Evolutionary conservation across 2,329 filamentous ascomycete genomes (phyloP).

Genomic region (Phialophora verrucosa): DNA sequence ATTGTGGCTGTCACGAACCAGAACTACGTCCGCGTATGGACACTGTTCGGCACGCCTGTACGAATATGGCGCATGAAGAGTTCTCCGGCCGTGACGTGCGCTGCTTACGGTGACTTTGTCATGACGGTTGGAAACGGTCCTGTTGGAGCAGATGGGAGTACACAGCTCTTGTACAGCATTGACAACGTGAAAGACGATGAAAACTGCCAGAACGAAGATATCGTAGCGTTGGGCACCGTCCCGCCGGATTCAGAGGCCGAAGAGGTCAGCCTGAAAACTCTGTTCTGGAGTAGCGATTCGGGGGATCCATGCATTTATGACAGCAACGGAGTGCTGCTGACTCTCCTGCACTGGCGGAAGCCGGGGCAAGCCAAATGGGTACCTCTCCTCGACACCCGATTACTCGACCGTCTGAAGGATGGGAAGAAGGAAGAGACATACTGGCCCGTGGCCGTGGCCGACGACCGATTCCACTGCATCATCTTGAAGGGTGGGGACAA

Average conservation of each 20-base stretch:
- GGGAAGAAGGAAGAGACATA: conserved; percentile 89
- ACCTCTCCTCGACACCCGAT: conserved; percentile 86
- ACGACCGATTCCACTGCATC: conserved; percentile 95
- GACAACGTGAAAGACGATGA: conserved; percentile 94
- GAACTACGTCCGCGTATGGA: conserved; percentile 91
- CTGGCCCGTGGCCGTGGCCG: conserved; percentile 92
- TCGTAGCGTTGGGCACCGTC: conserved; percentile 72
- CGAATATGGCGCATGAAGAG: conserved; percentile 91
- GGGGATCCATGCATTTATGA: conserved; percentile 99
- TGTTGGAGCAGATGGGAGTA: conserved; percentile 75
- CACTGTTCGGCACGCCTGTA: conserved; percentile 86
- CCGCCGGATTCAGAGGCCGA: conserved; percentile 47
- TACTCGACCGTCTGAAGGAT: conserved; percentile 78
- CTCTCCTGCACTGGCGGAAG: conserved; percentile 87
- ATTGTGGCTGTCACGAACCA: conserved; percentile 85
- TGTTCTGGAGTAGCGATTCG: conserved; percentile 90
- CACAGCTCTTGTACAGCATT: conserved; percentile 85
- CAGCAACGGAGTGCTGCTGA: conserved; percentile 83
- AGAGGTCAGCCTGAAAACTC: conserved; percentile 73
- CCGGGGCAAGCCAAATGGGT: conserved; percentile 88
- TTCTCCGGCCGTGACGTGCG: conserved; percentile 86
- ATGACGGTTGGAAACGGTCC: conserved; percentile 93
- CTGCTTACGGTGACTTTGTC: conserved; percentile 95
- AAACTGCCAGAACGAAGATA: conserved; percentile 92
- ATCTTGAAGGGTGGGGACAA: conserved; percentile 95